These are phyloP conservation scores for Fulvia fulva DNA, from an alignment of 2,329 filamentous ascomycete genomes.

Conservation along the genomic window DNA sequence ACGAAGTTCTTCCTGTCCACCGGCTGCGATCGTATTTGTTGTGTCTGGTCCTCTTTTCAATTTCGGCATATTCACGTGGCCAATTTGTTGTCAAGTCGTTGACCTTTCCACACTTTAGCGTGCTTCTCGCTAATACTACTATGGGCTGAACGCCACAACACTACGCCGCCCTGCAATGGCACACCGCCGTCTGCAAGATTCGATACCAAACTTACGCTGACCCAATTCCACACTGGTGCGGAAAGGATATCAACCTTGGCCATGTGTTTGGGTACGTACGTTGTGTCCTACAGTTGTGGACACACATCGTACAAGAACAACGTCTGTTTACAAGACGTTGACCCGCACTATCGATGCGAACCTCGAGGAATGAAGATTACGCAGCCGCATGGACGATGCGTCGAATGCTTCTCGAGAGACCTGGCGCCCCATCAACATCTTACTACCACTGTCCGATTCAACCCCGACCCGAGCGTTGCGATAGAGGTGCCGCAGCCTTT, in stretches of 20 bases:
- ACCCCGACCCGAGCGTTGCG: conserved; percentile 13
- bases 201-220: neutral
- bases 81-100: neutral
- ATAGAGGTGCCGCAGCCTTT: conserved; percentile 3
- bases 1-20: conserved; percentile 3
- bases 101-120: neutral
- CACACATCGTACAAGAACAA: conserved; percentile 17
- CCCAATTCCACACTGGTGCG: neutral
- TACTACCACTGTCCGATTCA: conserved; percentile 20
- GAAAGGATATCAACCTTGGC: neutral
- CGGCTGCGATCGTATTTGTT: neutral
- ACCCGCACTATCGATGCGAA: conserved; percentile 22
- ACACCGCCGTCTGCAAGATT: neutral
- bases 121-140: neutral
- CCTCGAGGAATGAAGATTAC: conserved; percentile 23
- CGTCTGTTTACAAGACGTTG: conserved; percentile 21
- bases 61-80: neutral
- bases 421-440: conserved; percentile 15
- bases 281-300: conserved; percentile 21
- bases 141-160: neutral
- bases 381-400: conserved; percentile 19
- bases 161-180: neutral
- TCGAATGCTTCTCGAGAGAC: conserved; percentile 21
- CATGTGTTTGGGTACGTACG: conserved; percentile 23
- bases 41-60: neutral